Evolutionary conservation across 2,329 filamentous ascomycete species (phyloP), one percentile per base, ranked within the genome.

Genomic region (Lasiodiplodia citricola): DNA sequence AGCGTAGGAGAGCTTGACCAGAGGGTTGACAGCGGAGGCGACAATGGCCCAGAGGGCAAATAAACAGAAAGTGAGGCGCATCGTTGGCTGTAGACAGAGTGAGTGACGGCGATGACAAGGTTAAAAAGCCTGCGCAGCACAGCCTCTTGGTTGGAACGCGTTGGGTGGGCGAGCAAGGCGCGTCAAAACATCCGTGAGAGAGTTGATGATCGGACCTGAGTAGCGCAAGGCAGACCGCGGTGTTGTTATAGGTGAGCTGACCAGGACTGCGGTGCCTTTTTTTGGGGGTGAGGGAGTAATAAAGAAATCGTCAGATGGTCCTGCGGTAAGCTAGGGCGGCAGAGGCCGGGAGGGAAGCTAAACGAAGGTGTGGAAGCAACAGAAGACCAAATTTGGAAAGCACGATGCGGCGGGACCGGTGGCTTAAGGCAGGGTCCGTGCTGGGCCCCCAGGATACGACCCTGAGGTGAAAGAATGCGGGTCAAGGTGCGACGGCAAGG

Each of bases 1-100:
- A 37, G 89, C 86, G 75, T 94, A 94, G 3, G 84, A 85, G 25
- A 94, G 82, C 70, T 92, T 83, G 16, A 93, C 88, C 6, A 79
- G 74, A 3, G 78, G 70, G 21, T 81, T 73, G 31, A 83, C 77
- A 16, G 82, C 81, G 38, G 37, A 28, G 28, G 41, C 68, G 7
- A 28, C 16, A 21, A 56, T 10, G 25, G 41, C 58, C n/a, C 50
- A 23, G 31, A 68, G 51, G 38, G 58, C 41, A 41, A 68, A 21
- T n/a, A 35, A 38, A 28, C 18, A 52, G 38, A 52, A 5, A 25
- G n/a, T 11, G 21, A 47, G n/a, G n/a, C 28, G 31, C 60, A 64
- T 64, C 10, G n/a, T 64, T 47, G 18, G 2, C 25, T 31, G 47
- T 28, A 28, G 16, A 52, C 25, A 38, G 58, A 51, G 16, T 10